Evolutionary conservation across 805 yeast genomes (phyloP), one percentile per base, ranked within the genome.

Genomic region (Suhomyces pyralidae): DNA sequence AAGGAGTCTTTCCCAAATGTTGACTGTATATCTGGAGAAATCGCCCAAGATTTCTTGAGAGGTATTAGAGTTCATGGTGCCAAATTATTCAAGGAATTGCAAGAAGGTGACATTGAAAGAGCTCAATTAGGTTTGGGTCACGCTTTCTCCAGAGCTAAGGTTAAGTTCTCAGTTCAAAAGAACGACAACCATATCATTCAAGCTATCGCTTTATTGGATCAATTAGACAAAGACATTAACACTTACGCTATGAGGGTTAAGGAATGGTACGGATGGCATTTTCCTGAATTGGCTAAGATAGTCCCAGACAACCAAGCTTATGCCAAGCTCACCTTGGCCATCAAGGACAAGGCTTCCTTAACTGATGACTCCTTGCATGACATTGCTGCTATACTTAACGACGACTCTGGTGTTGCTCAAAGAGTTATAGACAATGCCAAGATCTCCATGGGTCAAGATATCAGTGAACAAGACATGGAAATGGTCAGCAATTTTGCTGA

Each of bases 191-290:
- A 94, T 76, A 94, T 94, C 70, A 94, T 94, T 70, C 99, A 94
- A 81, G 97, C 99, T 50, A 94, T 94, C 78, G 97, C 99, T 48
- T 81, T 93, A 62, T 83, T 94, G 66, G 99, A 96, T 70, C 97
- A 94, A 77, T 85, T 94, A 66, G 99, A 94, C 78, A 96, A 96
- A 79, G 99, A 94, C 71, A 88, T 94, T 74, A 94, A 94, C 81
- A 92, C 97, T 55, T 94, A 89, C 72, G 86, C 97, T 54, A 91
- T 91, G 97, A 85, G 97, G 76, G 94, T 88, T 61, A 90, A 91
- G 79, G 97, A 91, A 77, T 91, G 97, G 97, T 91, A 91, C 77
- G 96, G 97, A 65, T 91, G 97, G 97, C 97, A 91, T 72, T 91
- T 94, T 85, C 97, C 97, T 54, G 97, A 91, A 78, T 83, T 91